These are phyloP conservation scores for Neocatenulostroma microsporum DNA, from an alignment of 2,329 filamentous ascomycete species.

Conservation along the genomic window DNA sequence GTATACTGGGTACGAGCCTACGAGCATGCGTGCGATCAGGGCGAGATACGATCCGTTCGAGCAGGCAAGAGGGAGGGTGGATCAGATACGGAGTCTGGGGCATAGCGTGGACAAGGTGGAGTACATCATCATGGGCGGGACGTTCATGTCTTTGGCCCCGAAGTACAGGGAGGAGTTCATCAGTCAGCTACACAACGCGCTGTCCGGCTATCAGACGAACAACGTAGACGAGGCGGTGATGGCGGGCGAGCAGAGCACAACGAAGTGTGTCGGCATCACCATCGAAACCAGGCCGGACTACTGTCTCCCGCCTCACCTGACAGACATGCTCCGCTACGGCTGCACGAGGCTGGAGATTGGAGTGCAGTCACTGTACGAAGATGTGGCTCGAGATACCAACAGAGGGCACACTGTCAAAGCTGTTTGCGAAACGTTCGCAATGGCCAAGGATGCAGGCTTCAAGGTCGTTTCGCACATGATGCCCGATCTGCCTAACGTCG, in stretches of 20 bases:
- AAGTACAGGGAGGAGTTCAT: constrained; percentile 91
- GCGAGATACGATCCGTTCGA: constrained; percentile 97
- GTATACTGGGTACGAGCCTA: constrained; percentile 97
- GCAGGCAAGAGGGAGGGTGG: constrained; percentile 88
- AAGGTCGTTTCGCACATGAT: constrained; percentile 99
- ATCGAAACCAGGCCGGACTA: constrained; percentile 98
- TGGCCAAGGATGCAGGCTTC: constrained; percentile 97
- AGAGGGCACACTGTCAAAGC: constrained; percentile 91
- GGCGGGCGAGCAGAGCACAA: constrained; percentile 90
- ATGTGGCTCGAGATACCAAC: constrained; percentile 97
- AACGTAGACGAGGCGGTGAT: constrained; percentile 94
- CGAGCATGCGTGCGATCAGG: constrained; percentile 95
- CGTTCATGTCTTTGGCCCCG: constrained; percentile 92
- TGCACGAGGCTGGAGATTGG: constrained; percentile 92
- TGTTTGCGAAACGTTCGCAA: constrained; percentile 90
- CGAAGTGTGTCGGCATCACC: constrained; percentile 97
- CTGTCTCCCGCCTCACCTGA: constrained; percentile 89
- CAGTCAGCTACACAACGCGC: constrained; percentile 88
- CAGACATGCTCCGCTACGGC: constrained; percentile 94
- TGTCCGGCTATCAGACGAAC: constrained; percentile 89
- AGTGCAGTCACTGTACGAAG: constrained; percentile 94
- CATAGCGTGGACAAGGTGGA: constrained; percentile 99
- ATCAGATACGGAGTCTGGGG: constrained; percentile 90
- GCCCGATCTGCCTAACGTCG: constrained; percentile 95
- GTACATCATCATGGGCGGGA: constrained; percentile 99